phyloP scores from a whole-genome alignment of 345 rosid species.

The Rubroshorea leprosula region DNA sequence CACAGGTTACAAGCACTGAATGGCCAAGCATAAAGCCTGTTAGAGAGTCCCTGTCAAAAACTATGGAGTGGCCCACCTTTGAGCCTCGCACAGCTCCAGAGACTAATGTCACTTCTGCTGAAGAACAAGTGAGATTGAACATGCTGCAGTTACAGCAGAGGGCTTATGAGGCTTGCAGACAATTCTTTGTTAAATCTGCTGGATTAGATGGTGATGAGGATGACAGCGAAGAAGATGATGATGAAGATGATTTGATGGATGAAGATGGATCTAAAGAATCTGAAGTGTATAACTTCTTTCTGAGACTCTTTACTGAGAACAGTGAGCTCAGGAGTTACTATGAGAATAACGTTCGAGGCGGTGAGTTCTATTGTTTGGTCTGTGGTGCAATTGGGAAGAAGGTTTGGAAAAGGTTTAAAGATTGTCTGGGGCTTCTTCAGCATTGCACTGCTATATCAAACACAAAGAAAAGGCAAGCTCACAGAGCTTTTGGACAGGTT shows the following conservation, averaged over 20 bases:
- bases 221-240: slow-evolving; percentile 19
- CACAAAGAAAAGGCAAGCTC: slow-evolving; percentile 45
- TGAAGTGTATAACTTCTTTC: slow-evolving; percentile 30
- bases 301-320: slow-evolving; percentile 35
- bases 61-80: slow-evolving; percentile 15
- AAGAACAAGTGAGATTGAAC: slow-evolving; percentile 28
- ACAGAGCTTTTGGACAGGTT: slow-evolving; percentile 61
- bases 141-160: slow-evolving; percentile 35
- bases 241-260: slow-evolving; percentile 13
- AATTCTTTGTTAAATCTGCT: slow-evolving; percentile 25
- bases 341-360: slow-evolving; percentile 27
- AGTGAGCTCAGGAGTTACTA: slow-evolving; percentile 38
- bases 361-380: slow-evolving; percentile 42
- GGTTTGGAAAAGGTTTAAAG: slow-evolving; percentile 38
- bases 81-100: slow-evolving; percentile 6
- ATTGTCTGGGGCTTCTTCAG: slow-evolving; percentile 38
- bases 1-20: slow-evolving; percentile 1
- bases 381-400: slow-evolving; percentile 34
- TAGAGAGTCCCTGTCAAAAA: not conserved
- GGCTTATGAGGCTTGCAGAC: slow-evolving; percentile 31
- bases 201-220: slow-evolving; percentile 24
- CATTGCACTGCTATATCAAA: slow-evolving; percentile 37
- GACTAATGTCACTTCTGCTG: slow-evolving; percentile 13
- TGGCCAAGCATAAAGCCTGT: slow-evolving; percentile 21
- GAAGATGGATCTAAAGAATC: slow-evolving; percentile 21